These are phyloP conservation scores for Massospora cicadina DNA, from an alignment of 371 early-diverging fungal genomes.

Conservation along the genomic window DNA sequence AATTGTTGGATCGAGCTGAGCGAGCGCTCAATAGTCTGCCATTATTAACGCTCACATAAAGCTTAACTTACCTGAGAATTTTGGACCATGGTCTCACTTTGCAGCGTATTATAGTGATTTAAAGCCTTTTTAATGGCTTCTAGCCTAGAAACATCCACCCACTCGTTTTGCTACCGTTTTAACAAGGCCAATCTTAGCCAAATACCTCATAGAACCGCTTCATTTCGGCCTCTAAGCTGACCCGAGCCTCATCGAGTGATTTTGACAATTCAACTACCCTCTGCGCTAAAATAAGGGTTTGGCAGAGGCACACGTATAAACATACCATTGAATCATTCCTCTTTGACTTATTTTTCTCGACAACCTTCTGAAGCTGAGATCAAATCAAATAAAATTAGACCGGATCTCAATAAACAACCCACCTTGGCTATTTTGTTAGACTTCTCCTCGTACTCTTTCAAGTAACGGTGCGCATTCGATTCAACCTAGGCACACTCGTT, in stretches of 20 bases:
- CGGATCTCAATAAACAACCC: background rate
- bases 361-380: background rate
- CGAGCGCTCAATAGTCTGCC: background rate
- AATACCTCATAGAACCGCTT: constrained; percentile 4
- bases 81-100: background rate
- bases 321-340: background rate
- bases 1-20: background rate
- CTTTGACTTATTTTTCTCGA: constrained; percentile 1
- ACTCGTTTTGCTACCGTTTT: background rate
- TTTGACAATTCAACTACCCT: background rate
- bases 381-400: background rate
- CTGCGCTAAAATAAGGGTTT: background rate
- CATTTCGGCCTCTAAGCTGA: background rate
- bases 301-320: no score
- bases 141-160: constrained; percentile 3
- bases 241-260: background rate
- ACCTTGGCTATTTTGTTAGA: background rate
- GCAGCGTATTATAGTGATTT: background rate
- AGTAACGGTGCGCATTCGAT: background rate
- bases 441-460: constrained; percentile 7
- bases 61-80: background rate
- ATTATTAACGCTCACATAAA: background rate
- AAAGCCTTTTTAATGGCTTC: constrained; percentile 5
- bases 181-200: background rate
- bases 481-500: background rate